Conservation (phyloP, 306 rosid genomes). For the Trifolium pratense region DNA sequence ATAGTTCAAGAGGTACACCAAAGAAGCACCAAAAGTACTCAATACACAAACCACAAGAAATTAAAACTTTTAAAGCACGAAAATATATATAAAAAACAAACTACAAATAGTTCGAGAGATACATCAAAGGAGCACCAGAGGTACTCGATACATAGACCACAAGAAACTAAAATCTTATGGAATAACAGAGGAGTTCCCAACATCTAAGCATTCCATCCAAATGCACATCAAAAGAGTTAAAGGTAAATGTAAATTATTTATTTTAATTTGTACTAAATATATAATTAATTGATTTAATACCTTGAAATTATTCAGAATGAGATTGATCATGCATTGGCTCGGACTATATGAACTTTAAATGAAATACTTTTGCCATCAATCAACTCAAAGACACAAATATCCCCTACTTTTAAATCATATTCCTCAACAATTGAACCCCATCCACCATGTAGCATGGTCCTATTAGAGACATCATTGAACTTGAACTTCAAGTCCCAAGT, state of each 20-base stretch:
- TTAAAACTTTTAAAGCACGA: too few relatives aligned
- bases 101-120: too few relatives aligned
- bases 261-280: neutral
- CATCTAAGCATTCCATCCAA: too few relatives aligned
- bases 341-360: slow-evolving; percentile 2
- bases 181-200: too few relatives aligned
- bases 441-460: neutral
- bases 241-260: neutral
- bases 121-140: too few relatives aligned
- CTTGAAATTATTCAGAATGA: neutral
- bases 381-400: slow-evolving; percentile 41
- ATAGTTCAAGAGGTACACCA: too few relatives aligned
- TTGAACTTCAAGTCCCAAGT: neutral
- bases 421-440: neutral
- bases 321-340: neutral
- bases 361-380: neutral
- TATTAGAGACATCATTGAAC: fast-evolving
- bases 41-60: too few relatives aligned
- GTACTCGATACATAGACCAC: too few relatives aligned
- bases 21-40: too few relatives aligned
- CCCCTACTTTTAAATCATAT: slow-evolving; percentile 12
- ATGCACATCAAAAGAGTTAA: too few relatives aligned
- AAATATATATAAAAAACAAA: too few relatives aligned
- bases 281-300: slow-evolving; percentile 4
- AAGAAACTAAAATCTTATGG: too few relatives aligned